Conservation (phyloP, 2,329 filamentous ascomycete genomes). For the Cercospora janseana region DNA sequence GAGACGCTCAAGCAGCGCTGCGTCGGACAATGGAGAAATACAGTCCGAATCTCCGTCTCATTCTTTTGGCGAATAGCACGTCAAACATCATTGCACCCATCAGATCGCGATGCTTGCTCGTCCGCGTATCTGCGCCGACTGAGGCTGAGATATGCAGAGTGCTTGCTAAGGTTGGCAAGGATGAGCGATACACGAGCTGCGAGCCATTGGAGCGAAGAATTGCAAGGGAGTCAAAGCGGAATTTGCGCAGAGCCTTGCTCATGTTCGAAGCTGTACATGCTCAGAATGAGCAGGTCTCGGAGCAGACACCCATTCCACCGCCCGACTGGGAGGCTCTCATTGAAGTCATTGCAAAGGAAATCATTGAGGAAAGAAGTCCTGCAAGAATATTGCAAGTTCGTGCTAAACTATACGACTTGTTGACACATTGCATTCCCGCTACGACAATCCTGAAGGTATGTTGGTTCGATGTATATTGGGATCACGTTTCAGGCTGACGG, state of each 20-base stretch:
- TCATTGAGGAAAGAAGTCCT: constrained; percentile 89
- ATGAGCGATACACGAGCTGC: constrained; percentile 78
- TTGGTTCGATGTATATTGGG: background rate
- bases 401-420: constrained; percentile 91
- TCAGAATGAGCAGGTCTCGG: constrained; percentile 90
- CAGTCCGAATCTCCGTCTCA: constrained; percentile 87
- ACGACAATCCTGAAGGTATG: constrained; percentile 81
- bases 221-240: constrained; percentile 85
- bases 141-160: constrained; percentile 81
- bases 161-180: constrained; percentile 67
- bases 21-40: constrained; percentile 99
- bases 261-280: constrained; percentile 98
- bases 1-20: constrained; percentile 92
- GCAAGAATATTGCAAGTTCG: constrained; percentile 82
- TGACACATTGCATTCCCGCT: constrained; percentile 94
- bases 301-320: constrained; percentile 84
- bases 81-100: constrained; percentile 99
- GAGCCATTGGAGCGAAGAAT: constrained; percentile 77
- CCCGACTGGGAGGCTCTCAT: constrained; percentile 97
- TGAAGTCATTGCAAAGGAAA: constrained; percentile 83
- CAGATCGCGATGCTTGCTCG: constrained; percentile 82
- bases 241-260: constrained; percentile 81
- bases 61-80: constrained; percentile 90
- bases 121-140: constrained; percentile 85
- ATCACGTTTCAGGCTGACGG: background rate